phyloP scores from a whole-genome alignment of 2,329 filamentous ascomycete species.

The Elsinoe fawcettii region DNA sequence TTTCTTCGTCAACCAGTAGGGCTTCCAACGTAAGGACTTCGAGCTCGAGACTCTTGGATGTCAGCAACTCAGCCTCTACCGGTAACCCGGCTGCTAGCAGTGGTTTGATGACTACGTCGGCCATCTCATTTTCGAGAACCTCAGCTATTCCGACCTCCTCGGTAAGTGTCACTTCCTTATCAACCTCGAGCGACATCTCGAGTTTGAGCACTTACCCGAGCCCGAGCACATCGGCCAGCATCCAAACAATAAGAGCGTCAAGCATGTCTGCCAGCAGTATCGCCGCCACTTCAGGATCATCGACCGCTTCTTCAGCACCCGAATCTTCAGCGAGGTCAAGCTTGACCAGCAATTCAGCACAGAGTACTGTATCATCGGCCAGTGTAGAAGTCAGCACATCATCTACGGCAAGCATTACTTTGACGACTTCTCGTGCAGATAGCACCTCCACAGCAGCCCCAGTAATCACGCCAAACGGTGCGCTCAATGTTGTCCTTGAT shows the following conservation, averaged over 20 bases:
- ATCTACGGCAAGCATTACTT: not conserved
- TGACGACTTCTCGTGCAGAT: not conserved
- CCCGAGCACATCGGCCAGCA: not conserved
- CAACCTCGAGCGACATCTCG: constrained; percentile 1
- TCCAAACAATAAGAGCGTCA: not conserved
- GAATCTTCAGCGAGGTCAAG: too few relatives aligned
- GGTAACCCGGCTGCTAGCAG: not conserved
- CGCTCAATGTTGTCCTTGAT: not conserved
- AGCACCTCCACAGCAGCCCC: not conserved
- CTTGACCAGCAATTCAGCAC: not conserved
- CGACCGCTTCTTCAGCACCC: not conserved
- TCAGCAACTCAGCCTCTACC: not conserved
- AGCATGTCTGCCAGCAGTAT: not conserved
- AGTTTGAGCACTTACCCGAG: constrained; percentile 1
- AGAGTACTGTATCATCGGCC: not conserved
- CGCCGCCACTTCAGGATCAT: not conserved
- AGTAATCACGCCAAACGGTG: not conserved
- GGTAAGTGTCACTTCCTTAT: constrained; percentile 1
- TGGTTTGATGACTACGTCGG: not conserved
- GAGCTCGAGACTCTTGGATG: not conserved
- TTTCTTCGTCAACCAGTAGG: too few relatives aligned
- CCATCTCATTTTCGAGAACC: not conserved
- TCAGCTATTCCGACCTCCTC: not conserved
- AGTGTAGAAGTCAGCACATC: not conserved
- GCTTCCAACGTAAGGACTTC: too few relatives aligned